Conservation (phyloP, 192 early-diverging fungal species). For the Podochytrium sp. region DNA sequence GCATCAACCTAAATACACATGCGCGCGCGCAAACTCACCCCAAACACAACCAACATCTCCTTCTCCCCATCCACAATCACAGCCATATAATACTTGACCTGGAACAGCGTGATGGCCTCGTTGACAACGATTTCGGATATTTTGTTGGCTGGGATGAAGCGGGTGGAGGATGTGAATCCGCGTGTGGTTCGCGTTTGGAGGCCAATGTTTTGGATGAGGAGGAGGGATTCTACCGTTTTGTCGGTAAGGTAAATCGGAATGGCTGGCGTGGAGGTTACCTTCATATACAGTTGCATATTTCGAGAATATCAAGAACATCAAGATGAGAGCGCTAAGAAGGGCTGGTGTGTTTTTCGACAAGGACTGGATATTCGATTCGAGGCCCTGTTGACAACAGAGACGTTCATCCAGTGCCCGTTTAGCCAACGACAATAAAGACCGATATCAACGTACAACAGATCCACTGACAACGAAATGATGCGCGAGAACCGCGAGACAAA, state of each 20-base stretch:
- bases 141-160: conserved; percentile 67
- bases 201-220: conserved; percentile 71
- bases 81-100: conserved; percentile 74
- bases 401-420: too few relatives aligned
- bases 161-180: conserved; percentile 48
- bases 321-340: not conserved
- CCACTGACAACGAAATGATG: too few relatives aligned
- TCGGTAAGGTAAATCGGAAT: too few relatives aligned
- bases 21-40: conserved; percentile 48
- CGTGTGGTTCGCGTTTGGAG: conserved; percentile 63
- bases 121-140: conserved; percentile 76
- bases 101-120: conserved; percentile 74
- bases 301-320: not conserved
- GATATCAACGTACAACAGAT: too few relatives aligned
- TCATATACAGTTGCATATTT: conserved; percentile 3
- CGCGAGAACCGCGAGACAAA: not conserved
- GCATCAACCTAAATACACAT: not conserved
- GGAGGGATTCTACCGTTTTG: conserved; percentile 57
- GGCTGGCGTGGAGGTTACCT: not conserved
- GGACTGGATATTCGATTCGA: too few relatives aligned
- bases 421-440: too few relatives aligned
- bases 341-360: too few relatives aligned
- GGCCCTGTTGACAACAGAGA: too few relatives aligned
- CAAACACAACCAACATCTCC: conserved; percentile 71
- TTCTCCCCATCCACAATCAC: conserved; percentile 65